A percentile compares a stretch with the other conserved stretches of the same genome.
These are phyloP conservation scores for Salix viminalis DNA, from an alignment of 345 rosid species.

Conservation along the genomic window DNA sequence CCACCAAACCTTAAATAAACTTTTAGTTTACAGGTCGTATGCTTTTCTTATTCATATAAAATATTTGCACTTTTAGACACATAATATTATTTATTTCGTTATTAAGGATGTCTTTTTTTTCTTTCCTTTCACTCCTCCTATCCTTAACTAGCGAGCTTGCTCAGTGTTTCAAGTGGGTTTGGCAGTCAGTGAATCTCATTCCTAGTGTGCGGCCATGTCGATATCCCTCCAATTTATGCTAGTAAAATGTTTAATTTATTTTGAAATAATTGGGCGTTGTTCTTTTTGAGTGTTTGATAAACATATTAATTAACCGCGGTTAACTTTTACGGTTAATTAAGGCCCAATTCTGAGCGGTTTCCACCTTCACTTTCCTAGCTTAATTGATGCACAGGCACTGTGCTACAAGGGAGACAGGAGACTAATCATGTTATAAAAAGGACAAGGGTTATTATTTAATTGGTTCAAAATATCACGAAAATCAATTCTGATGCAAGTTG, in stretches of 20 bases:
- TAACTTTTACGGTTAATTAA: not conserved
- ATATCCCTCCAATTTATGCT: too few species aligned
- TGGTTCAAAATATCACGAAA: too few species aligned
- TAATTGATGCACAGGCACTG: not conserved
- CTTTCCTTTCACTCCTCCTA: too few species aligned
- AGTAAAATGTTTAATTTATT: too few species aligned
- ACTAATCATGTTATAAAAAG: too few species aligned
- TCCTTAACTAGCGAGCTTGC: not conserved
- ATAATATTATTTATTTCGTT: not conserved
- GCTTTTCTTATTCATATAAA: not conserved
- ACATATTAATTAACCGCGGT: too few species aligned
- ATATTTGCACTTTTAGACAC: conserved; percentile 30
- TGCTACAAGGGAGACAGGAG: too few species aligned
- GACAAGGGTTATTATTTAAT: too few species aligned
- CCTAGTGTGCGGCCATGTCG: too few species aligned
- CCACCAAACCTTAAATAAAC: conserved; percentile 30
- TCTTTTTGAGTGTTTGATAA: too few species aligned
- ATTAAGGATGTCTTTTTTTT: not conserved
- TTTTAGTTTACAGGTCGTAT: not conserved
- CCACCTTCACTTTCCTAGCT: not conserved
- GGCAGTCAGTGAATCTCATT: too few species aligned
- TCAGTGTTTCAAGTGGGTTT: not conserved
- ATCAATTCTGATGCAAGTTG: not conserved
- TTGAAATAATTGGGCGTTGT: too few species aligned
- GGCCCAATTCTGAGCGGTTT: not conserved